Conservation (phyloP, 1,139 yeast species). For the Candida neerlandica region DNA sequence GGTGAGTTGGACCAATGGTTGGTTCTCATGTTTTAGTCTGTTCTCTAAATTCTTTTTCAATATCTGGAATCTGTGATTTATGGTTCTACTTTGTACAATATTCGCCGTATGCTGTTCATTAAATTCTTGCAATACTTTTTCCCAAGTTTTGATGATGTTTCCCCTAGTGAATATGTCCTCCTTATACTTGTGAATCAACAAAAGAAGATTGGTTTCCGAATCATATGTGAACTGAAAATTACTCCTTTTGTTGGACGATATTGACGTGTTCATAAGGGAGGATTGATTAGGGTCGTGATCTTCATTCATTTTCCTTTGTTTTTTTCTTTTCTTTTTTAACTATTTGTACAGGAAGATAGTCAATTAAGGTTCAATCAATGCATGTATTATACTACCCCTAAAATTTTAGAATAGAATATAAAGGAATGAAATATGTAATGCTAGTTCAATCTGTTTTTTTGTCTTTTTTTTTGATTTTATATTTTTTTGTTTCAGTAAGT, state of each 20-base stretch:
- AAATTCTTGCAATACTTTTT: slow-evolving; percentile 26
- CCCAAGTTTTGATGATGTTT: slow-evolving; percentile 33
- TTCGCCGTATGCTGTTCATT: slow-evolving; percentile 22
- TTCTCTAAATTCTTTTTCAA: slow-evolving; percentile 28
- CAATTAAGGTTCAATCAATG: background rate
- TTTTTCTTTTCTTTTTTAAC: background rate
- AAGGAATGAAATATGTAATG: background rate
- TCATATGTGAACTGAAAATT: slow-evolving; percentile 32
- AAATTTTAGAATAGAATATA: background rate
- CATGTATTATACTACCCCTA: slow-evolving; percentile 1
- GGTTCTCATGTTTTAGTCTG: slow-evolving; percentile 21
- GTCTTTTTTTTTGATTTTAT: background rate
- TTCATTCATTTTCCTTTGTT: slow-evolving; percentile 4
- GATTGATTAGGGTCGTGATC: background rate
- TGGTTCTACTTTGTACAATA: slow-evolving; percentile 32
- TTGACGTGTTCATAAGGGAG: background rate
- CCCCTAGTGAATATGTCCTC: slow-evolving; percentile 33
- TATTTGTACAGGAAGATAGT: background rate
- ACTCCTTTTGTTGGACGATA: slow-evolving; percentile 15
- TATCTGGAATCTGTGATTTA: slow-evolving; percentile 30
- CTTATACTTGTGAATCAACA: slow-evolving; percentile 23
- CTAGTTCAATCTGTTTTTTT: background rate
- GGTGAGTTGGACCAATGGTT: slow-evolving; percentile 14
- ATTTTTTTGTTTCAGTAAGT: background rate
- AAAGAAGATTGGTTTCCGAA: slow-evolving; percentile 26